Percentiles rank a stretch among this genome's conserved stretches.
These are phyloP conservation scores for Sugiyamaella xylanicola DNA, from an alignment of 1,139 yeast species.

Conservation along the genomic window DNA sequence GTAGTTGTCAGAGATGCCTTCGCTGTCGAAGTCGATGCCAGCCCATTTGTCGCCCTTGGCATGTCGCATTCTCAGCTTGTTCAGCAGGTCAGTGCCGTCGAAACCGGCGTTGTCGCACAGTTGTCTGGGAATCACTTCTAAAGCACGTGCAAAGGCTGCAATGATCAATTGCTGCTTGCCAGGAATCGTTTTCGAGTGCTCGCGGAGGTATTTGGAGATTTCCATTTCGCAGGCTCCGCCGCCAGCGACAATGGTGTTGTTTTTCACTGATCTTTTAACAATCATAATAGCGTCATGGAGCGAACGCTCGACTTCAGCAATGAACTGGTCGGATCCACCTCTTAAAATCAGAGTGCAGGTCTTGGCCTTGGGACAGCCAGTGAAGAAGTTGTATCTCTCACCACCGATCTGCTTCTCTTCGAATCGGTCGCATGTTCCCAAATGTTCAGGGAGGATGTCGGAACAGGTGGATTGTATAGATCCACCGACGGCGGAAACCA, in stretches of 20 bases:
- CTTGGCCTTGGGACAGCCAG: conserved; percentile 89
- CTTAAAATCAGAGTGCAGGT: conserved; percentile 91
- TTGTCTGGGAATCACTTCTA: conserved; percentile 96
- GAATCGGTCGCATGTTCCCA: conserved; percentile 83
- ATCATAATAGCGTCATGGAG: conserved; percentile 98
- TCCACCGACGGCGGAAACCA: conserved; percentile 93
- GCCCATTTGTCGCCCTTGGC: conserved; percentile 90
- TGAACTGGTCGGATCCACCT: conserved; percentile 98
- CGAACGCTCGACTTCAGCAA: conserved; percentile 97
- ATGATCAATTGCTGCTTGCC: conserved; percentile 95
- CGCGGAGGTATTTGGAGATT: conserved; percentile 83
- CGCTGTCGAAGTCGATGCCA: conserved; percentile 90
- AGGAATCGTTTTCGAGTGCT: conserved; percentile 80
- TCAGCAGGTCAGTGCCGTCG: conserved; percentile 90
- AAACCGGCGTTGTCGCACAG: conserved; percentile 97
- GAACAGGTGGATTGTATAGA: conserved; percentile 84
- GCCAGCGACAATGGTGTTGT: conserved; percentile 89
- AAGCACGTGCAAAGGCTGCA: conserved; percentile 89
- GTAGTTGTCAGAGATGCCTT: conserved; percentile 79
- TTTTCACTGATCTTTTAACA: conserved; percentile 90
- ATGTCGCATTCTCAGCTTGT: conserved; percentile 88
- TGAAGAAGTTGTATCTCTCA: conserved; percentile 88
- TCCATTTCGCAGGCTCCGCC: conserved; percentile 99
- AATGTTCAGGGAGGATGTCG: conserved; percentile 66
- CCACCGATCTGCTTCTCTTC: conserved; percentile 96